A percentile compares a stretch with the other conserved stretches of the same genome.
Evolutionary conservation across 176 grass and related monocot genomes (phyloP).

Genomic region (Paspalum notatum): DNA sequence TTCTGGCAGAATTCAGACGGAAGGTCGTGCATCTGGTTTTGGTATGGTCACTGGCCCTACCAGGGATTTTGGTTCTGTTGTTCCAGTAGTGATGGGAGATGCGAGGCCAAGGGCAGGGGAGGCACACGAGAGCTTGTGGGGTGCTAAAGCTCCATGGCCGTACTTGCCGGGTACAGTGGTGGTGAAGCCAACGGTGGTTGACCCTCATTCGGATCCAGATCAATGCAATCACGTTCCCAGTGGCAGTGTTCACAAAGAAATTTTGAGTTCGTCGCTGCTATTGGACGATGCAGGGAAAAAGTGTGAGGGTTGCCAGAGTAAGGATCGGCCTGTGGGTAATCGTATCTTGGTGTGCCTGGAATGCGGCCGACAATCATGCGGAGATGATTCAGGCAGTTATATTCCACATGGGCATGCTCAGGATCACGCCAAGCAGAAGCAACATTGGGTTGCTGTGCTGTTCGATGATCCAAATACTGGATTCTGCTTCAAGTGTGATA

Average conservation of each 20-base stretch:
- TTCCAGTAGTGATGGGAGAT: no score
- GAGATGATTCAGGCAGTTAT: not conserved
- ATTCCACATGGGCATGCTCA: slow-evolving; percentile 66
- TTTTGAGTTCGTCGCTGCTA: not conserved
- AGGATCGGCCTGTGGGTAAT: not conserved
- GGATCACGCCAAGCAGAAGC: slow-evolving; percentile 51
- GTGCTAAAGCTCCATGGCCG: no score
- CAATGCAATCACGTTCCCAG: slow-evolving; percentile 14
- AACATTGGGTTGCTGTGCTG: slow-evolving; percentile 58
- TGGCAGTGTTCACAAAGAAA: not conserved
- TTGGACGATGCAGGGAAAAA: not conserved
- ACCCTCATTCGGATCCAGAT: no score
- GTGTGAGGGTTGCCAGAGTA: slow-evolving; percentile 40
- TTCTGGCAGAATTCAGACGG: not conserved
- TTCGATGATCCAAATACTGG: slow-evolving; percentile 36
- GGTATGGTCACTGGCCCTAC: no score
- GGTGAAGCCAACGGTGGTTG: no score
- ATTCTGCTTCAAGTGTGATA: slow-evolving; percentile 71
- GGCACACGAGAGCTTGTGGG: no score
- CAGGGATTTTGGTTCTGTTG: no score
- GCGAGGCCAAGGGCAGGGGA: no score
- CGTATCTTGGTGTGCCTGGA: slow-evolving; percentile 67
- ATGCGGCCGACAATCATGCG: slow-evolving; percentile 53
- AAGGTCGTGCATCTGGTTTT: not conserved
- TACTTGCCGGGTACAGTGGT: no score